These are phyloP conservation scores for Malania oleifera DNA, from an alignment of 164 flowering plant species.

Conservation along the genomic window DNA sequence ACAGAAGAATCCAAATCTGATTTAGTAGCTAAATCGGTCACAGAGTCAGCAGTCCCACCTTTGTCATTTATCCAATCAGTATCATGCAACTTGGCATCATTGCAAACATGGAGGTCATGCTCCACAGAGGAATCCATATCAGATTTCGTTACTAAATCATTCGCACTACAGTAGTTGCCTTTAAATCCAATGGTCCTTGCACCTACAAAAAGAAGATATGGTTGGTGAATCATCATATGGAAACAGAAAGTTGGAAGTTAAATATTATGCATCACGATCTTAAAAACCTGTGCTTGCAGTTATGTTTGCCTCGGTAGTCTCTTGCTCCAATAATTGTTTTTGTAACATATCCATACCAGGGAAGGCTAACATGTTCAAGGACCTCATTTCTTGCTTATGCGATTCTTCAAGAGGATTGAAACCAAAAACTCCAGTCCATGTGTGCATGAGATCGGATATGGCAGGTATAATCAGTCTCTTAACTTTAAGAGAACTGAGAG, in stretches of 20 bases:
- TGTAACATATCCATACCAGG: conserved; percentile 86
- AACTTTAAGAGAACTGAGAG: conserved; percentile 64
- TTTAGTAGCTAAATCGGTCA: conserved; percentile 18
- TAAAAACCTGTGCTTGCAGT: conserved; percentile 25
- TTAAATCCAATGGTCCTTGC: background rate
- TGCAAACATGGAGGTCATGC: conserved; percentile 14
- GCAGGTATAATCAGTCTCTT: conserved; percentile 88
- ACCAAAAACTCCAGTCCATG: conserved; percentile 82
- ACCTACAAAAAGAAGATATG: conserved; percentile 1
- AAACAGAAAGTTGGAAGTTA: background rate
- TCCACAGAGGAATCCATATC: conserved; percentile 20
- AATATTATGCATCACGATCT: background rate
- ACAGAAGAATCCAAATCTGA: conserved; percentile 24
- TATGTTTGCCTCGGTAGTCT: conserved; percentile 21
- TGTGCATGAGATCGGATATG: conserved; percentile 67
- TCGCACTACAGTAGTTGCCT: conserved; percentile 1
- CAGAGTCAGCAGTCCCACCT: too few species aligned
- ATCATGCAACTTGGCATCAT: conserved; percentile 11
- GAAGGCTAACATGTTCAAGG: conserved; percentile 82
- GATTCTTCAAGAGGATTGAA: conserved; percentile 64
- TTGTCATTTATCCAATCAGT: conserved; percentile 3
- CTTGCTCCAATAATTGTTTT: conserved; percentile 44
- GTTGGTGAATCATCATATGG: background rate
- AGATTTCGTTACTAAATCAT: conserved; percentile 22
- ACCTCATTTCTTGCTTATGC: conserved; percentile 65